A percentile compares a stretch with the other conserved stretches of the same genome.
Evolutionary conservation across 1,284 basidiomycete species (phyloP).

Genomic region (Ustilago curta): DNA sequence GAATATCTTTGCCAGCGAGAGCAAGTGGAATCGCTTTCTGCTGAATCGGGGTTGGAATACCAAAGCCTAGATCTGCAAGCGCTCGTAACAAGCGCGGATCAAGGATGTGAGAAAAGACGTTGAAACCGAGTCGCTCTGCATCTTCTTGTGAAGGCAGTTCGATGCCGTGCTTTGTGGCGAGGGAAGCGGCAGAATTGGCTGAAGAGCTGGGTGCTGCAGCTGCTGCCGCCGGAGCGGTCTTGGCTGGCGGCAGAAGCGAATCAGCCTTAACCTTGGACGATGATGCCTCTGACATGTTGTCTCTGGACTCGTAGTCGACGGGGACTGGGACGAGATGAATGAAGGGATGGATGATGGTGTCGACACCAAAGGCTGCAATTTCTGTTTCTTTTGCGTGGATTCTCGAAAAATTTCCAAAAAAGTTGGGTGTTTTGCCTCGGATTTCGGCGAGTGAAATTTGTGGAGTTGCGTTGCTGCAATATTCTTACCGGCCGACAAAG

Average conservation of each 20-base stretch:
- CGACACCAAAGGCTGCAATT: neutral
- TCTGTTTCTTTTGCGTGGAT: neutral
- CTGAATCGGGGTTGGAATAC: constrained; percentile 84
- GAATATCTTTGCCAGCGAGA: constrained; percentile 88
- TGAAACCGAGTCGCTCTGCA: constrained; percentile 49
- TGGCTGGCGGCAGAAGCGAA: constrained; percentile 34
- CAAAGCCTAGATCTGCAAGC: constrained; percentile 83
- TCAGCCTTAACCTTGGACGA: constrained; percentile 46
- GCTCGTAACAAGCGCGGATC: constrained; percentile 80
- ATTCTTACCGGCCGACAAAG: constrained; percentile 35
- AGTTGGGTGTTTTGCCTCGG: constrained; percentile 4
- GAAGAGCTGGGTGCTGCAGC: neutral
- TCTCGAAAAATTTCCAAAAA: constrained; percentile 6
- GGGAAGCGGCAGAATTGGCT: constrained; percentile 14
- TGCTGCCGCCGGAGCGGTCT: neutral
- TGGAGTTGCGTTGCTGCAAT: constrained; percentile 12
- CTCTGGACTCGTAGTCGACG: too few relatives aligned
- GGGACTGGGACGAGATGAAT: neutral
- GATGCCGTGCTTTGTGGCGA: constrained; percentile 37
- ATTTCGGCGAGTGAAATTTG: constrained; percentile 8
- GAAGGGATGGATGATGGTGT: neutral
- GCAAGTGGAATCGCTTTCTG: constrained; percentile 82
- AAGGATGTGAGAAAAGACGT: constrained; percentile 76
- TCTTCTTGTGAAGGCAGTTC: constrained; percentile 43
- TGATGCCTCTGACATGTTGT: constrained; percentile 34